These are phyloP conservation scores for Solanum pinnatisectum DNA, from an alignment of 257 asterid species.

Conservation along the genomic window DNA sequence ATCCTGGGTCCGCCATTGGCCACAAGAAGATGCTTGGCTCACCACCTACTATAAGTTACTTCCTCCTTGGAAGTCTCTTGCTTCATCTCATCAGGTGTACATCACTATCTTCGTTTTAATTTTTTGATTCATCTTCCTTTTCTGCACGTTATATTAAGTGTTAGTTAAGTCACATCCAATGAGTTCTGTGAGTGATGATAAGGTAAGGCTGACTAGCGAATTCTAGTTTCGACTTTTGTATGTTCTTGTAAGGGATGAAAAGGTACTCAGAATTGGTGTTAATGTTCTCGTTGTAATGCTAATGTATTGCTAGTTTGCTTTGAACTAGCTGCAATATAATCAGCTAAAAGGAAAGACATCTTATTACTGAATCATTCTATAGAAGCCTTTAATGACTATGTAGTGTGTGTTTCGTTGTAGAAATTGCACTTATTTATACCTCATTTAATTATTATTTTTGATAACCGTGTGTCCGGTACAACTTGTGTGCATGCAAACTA, in stretches of 20 bases:
- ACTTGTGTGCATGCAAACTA: background rate
- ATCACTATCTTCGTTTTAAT: background rate
- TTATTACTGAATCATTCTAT: background rate
- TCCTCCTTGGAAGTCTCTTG: constrained; percentile 52
- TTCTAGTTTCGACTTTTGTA: background rate
- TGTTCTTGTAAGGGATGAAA: background rate
- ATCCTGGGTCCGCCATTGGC: background rate
- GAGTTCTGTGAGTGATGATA: background rate
- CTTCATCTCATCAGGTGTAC: constrained; percentile 46
- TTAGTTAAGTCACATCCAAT: background rate
- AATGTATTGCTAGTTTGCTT: background rate
- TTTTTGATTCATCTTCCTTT: background rate
- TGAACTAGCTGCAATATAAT: background rate
- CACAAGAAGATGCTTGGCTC: constrained; percentile 68
- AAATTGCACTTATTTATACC: background rate
- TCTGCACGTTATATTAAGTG: background rate
- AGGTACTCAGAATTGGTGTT: background rate
- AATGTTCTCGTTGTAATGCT: background rate
- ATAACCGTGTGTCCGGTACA: background rate
- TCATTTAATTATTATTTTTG: background rate
- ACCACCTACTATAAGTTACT: constrained; percentile 32
- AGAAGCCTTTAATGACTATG: background rate
- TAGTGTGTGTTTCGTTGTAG: background rate
- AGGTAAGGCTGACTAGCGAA: background rate
- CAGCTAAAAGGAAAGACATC: background rate